Percentiles rank a stretch among this genome's conserved stretches.
Evolutionary conservation across 495 filamentous ascomycete genomes (phyloP).

Genomic region (Hypoxylon cercidicola): DNA sequence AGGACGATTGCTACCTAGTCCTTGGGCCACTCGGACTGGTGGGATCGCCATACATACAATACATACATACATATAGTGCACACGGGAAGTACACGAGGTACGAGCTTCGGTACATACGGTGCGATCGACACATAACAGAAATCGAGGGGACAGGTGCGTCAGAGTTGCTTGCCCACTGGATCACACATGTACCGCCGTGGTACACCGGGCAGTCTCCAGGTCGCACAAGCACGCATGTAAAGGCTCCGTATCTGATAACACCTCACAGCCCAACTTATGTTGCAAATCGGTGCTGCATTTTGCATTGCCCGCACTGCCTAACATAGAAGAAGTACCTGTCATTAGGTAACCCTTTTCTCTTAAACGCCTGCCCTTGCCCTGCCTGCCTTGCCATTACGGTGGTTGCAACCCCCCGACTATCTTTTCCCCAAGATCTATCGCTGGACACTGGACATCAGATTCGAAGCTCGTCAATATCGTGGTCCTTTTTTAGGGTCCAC

Average conservation of each 20-base stretch:
- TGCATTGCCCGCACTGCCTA: slow-evolving; percentile 35
- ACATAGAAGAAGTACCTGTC: slow-evolving; percentile 8
- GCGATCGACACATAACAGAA: not conserved
- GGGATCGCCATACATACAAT: not conserved
- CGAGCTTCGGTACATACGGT: slow-evolving; percentile 14
- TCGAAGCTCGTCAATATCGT: slow-evolving; percentile 30
- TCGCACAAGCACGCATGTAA: slow-evolving; percentile 37
- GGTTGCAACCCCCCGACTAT: slow-evolving; percentile 34
- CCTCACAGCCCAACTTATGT: slow-evolving; percentile 39
- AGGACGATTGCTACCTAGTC: not conserved
- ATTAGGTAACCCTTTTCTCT: slow-evolving; percentile 4
- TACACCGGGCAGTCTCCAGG: slow-evolving; percentile 17
- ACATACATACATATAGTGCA: too few species aligned
- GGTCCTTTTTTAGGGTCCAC: slow-evolving; percentile 31
- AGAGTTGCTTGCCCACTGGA: slow-evolving; percentile 27
- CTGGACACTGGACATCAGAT: too few species aligned
- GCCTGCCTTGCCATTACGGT: not conserved
- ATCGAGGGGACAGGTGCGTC: slow-evolving; percentile 8
- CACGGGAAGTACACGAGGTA: slow-evolving; percentile 7
- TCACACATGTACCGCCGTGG: slow-evolving; percentile 30
- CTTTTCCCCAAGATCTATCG: slow-evolving; percentile 43
- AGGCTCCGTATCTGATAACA: slow-evolving; percentile 40
- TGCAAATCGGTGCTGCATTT: slow-evolving; percentile 19
- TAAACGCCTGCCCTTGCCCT: slow-evolving; percentile 2
- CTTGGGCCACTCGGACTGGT: not conserved